Conservation (phyloP, 2,329 filamentous ascomycete genomes). For the Verticillium isaacii region DNA sequence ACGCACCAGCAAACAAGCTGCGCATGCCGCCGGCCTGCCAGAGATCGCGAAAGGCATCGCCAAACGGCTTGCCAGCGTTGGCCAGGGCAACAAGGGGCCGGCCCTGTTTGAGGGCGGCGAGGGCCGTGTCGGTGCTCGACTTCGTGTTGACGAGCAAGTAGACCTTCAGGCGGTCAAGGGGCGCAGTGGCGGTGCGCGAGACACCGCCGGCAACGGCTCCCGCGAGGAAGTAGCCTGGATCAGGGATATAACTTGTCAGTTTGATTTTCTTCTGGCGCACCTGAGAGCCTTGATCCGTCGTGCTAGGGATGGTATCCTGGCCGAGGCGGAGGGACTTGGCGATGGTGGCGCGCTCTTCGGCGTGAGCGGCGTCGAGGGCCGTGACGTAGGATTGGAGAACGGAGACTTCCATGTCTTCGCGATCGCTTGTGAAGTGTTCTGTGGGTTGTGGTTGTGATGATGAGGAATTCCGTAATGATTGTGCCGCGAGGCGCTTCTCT, state of each 20-base stretch:
- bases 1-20: slow-evolving; percentile 86
- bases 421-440: neutral
- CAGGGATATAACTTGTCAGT: slow-evolving; percentile 68
- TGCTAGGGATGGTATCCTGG: neutral
- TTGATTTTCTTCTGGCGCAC: slow-evolving; percentile 37
- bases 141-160: slow-evolving; percentile 91
- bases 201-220: slow-evolving; percentile 92
- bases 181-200: slow-evolving; percentile 91
- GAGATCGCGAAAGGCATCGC: slow-evolving; percentile 69
- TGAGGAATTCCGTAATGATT: neutral
- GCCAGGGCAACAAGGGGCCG: slow-evolving; percentile 59
- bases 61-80: slow-evolving; percentile 64
- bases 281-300: slow-evolving; percentile 12
- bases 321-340: slow-evolving; percentile 1
- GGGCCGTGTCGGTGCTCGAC: slow-evolving; percentile 50
- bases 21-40: slow-evolving; percentile 82
- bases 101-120: slow-evolving; percentile 66
- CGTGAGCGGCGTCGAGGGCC: neutral
- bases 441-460: neutral
- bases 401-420: neutral
- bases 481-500: slow-evolving; percentile 1
- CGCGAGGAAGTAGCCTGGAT: slow-evolving; percentile 96
- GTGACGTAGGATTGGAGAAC: slow-evolving; percentile 1
- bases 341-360: slow-evolving; percentile 1
- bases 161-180: slow-evolving; percentile 94